Conservation (phyloP, 768 basidiomycete species). For the Pulveroboletus frians region DNA sequence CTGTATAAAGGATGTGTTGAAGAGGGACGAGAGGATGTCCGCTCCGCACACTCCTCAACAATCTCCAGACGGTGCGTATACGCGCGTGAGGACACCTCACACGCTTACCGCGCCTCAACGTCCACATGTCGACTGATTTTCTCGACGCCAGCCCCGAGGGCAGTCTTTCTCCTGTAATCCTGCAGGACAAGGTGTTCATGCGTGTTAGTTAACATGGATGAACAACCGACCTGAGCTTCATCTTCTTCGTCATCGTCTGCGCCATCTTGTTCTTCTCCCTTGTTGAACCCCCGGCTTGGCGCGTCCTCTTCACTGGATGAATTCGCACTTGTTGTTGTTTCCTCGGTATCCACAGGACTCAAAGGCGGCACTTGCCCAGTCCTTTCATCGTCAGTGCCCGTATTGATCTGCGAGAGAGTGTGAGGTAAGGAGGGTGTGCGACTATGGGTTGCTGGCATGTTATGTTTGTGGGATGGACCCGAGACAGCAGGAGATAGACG, state of each 20-base stretch:
- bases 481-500: slow-evolving; percentile 19
- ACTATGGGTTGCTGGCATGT: not conserved
- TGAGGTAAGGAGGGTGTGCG: not conserved
- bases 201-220: not conserved
- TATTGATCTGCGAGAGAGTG: slow-evolving; percentile 6
- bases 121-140: slow-evolving; percentile 34
- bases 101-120: slow-evolving; percentile 13
- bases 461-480: slow-evolving; percentile 5
- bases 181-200: slow-evolving; percentile 12
- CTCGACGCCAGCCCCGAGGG: slow-evolving; percentile 33
- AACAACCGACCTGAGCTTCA: slow-evolving; percentile 17
- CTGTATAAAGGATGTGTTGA: slow-evolving; percentile 1
- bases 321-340: slow-evolving; percentile 3
- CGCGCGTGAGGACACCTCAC: not conserved
- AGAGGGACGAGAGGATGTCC: slow-evolving; percentile 10
- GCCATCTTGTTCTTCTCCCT: slow-evolving; percentile 14
- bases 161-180: slow-evolving; percentile 28
- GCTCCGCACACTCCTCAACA: slow-evolving; percentile 3
- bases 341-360: slow-evolving; percentile 11
- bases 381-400: not conserved
- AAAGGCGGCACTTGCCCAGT: not conserved
- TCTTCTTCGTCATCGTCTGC: slow-evolving; percentile 17
- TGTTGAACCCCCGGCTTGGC: slow-evolving; percentile 3
- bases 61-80: not conserved
- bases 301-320: slow-evolving; percentile 13